Conservation (phyloP, 805 yeast species). For the Kluyveromyces siamensis region DNA sequence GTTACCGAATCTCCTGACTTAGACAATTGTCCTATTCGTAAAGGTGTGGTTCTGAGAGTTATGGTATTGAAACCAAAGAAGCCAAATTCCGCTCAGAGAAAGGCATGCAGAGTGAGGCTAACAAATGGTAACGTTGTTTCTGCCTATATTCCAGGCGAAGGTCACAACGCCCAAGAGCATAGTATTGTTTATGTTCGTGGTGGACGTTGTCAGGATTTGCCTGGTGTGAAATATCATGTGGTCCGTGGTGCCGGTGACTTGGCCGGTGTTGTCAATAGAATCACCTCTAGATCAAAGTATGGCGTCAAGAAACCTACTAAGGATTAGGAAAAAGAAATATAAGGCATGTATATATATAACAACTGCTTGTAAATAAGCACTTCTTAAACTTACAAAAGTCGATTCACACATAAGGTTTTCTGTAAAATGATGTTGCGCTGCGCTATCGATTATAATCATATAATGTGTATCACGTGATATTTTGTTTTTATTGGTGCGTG, state of each 20-base stretch:
- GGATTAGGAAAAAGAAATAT: constrained; percentile 10
- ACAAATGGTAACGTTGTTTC: constrained; percentile 83
- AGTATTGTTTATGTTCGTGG: constrained; percentile 94
- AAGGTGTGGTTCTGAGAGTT: constrained; percentile 89
- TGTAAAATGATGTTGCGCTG: no score
- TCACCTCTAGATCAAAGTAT: constrained; percentile 82
- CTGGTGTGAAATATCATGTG: constrained; percentile 93
- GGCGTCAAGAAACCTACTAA: constrained; percentile 81
- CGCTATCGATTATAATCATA: no score
- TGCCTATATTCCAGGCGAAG: constrained; percentile 97
- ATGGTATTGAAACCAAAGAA: constrained; percentile 96
- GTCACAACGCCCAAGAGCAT: constrained; percentile 97
- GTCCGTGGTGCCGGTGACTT: constrained; percentile 91
- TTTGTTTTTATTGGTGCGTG: not conserved
- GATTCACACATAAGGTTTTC: not conserved
- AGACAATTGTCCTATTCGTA: constrained; percentile 71
- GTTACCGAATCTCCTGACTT: constrained; percentile 71
- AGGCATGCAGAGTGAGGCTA: constrained; percentile 89
- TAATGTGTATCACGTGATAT: not conserved
- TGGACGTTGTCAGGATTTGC: constrained; percentile 96
- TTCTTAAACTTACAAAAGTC: no score
- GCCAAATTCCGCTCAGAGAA: constrained; percentile 97
- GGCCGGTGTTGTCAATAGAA: constrained; percentile 90
- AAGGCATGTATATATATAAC: not conserved
- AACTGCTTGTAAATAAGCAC: not conserved